Base-by-base conservation (phyloP, 2,329 filamentous ascomycete species). In the Arthrobotrys megalospora region DNA sequence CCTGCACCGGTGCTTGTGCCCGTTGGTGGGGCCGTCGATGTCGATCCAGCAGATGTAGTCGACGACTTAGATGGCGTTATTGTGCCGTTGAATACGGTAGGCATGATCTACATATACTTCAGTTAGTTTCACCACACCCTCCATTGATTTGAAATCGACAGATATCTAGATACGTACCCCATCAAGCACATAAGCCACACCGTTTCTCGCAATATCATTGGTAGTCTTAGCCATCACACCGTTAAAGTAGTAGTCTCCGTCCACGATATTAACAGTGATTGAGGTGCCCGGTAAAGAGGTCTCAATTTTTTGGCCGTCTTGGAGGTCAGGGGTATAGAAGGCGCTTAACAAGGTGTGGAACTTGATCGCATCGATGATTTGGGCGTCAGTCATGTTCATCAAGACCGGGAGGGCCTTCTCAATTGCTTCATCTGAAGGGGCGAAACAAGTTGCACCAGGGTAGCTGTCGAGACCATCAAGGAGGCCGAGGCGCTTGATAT, bases 181-280 rank as follows among this genome's bases (percentile, higher is more conserved):
- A 50, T 78, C 67, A 41, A 78, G 75, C 10, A 78, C 21, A 68
- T 78, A 78, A 6, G 75, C 66, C 6, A 78, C 75, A 14, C 75
- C 75, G 19, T 78, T 78, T 14, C 75, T 72, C 10, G 63, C 75
- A 19, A 78, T 78, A 64, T 78, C 75, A 21, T 78, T 78, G 5
- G 62, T 71, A 4, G 75, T 67, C 6, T 38, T 55, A 5, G 75
- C 75, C 38, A 21, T 36, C 6, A 78, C 55, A 12, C 75, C 75
- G n/a, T 78, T 78, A 36, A 78, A 78, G 19, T 67, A 78, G 47
- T 63, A 78, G 10, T 78, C 52, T 5, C 36, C 34, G 4, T 58
- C 47, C 8, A 60, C 34, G n/a, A 78, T 38, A 36, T 78, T 78
- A 5, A 78, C 75, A 5, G 60, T 78, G 2, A 78, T 50, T 6